These are phyloP conservation scores for Aspergillus ibericus DNA, from an alignment of 2,329 filamentous ascomycete genomes.

Conservation along the genomic window DNA sequence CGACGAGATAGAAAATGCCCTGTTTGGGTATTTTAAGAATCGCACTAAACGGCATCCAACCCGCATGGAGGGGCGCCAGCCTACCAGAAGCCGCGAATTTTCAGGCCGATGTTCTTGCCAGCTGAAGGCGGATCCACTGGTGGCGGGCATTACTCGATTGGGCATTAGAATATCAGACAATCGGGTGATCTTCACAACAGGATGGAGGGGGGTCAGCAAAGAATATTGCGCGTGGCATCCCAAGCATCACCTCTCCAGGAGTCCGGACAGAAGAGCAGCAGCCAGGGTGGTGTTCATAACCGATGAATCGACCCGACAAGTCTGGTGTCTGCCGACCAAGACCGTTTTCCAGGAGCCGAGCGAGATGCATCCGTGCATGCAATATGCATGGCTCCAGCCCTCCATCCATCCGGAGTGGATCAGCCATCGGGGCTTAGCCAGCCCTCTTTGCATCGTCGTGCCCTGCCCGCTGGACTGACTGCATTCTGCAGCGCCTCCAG, in stretches of 20 bases:
- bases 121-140: constrained; percentile 14
- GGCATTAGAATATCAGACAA: constrained; percentile 6
- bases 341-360: constrained; percentile 2
- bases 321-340: not conserved
- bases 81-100: not conserved
- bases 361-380: constrained; percentile 7
- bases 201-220: constrained; percentile 7
- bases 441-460: constrained; percentile 12
- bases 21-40: constrained; percentile 2
- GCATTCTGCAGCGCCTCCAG: not conserved
- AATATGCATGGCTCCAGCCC: not conserved
- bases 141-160: constrained; percentile 10
- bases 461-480: not conserved
- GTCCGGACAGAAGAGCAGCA: not conserved
- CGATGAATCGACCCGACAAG: not conserved
- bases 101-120: constrained; percentile 6
- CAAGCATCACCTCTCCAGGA: not conserved
- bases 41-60: constrained; percentile 1
- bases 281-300: not conserved
- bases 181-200: constrained; percentile 22
- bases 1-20: not conserved
- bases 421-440: constrained; percentile 33
- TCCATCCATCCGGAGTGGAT: constrained; percentile 22
- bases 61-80: not conserved
- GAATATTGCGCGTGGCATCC: not conserved